phyloP scores from a whole-genome alignment of 169 alveolate genomes.

The Eimeria sp. region DNA sequence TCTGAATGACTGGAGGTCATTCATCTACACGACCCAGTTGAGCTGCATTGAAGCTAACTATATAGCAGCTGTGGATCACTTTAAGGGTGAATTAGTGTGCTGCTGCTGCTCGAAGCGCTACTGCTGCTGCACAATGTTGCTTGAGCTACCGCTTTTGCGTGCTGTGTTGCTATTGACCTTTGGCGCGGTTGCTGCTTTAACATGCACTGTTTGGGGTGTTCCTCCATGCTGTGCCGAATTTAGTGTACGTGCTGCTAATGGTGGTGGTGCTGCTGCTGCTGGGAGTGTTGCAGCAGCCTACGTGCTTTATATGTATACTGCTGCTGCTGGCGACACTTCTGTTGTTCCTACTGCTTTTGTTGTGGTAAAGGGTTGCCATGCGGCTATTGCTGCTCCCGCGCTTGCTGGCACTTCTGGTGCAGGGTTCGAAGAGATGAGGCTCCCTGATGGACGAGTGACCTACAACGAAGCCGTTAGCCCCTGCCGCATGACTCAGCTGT shows the following conservation, averaged over 20 bases:
- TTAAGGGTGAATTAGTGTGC: conserved; percentile 60
- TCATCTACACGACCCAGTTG: conserved; percentile 86
- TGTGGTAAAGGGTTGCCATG: not conserved
- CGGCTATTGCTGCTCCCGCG: conserved; percentile 7
- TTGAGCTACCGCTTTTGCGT: not conserved
- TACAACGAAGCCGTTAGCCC: conserved; percentile 88
- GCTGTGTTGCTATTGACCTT: not conserved
- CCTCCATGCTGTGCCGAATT: not conserved
- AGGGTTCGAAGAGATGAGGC: conserved; percentile 18
- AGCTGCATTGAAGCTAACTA: conserved; percentile 67
- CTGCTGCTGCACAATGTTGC: not conserved
- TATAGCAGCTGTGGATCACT: conserved; percentile 85
- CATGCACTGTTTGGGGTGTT: not conserved
- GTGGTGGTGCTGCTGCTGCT: not conserved
- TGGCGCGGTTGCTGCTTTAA: not conserved
- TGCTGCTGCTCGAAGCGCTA: conserved; percentile 77
- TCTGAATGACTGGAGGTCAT: conserved; percentile 86
- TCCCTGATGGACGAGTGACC: conserved; percentile 51
- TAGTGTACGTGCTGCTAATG: not conserved
- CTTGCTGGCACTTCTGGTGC: not conserved
- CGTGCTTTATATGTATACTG: not conserved
- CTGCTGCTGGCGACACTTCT: not conserved
- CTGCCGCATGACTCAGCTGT: conserved; percentile 88
- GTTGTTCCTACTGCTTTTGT: not conserved
- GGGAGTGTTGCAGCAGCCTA: not conserved